Evolutionary conservation across 257 asterid genomes (phyloP).

Genomic region (Gentiana dahurica): DNA sequence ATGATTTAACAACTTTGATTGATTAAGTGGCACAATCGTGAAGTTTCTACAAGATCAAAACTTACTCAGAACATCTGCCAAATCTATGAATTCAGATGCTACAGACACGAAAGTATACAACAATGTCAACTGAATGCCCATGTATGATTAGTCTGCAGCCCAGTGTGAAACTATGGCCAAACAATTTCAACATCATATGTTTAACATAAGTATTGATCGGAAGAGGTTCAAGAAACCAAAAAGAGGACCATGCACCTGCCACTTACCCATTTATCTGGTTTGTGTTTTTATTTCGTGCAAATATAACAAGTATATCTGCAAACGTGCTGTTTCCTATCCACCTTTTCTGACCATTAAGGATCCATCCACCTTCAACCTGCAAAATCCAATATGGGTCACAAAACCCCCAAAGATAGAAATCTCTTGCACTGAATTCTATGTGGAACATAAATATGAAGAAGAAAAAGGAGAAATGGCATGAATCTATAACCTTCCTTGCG

Average conservation of each 20-base stretch:
- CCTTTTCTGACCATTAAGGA: slow-evolving; percentile 92
- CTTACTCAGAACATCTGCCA: too few relatives aligned
- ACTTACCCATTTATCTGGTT: slow-evolving; percentile 88
- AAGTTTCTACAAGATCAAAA: too few relatives aligned
- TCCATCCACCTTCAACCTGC: slow-evolving; percentile 98
- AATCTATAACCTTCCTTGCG: slow-evolving; percentile 59
- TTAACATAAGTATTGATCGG: too few relatives aligned
- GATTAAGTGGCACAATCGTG: too few relatives aligned
- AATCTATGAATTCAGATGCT: too few relatives aligned
- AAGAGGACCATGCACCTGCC: not conserved
- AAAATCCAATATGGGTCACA: slow-evolving; percentile 8
- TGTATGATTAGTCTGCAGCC: too few relatives aligned
- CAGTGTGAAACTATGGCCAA: too few relatives aligned
- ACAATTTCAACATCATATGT: too few relatives aligned
- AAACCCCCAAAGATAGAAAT: not conserved
- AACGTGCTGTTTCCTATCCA: slow-evolving; percentile 99
- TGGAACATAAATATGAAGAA: not conserved
- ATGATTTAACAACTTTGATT: too few relatives aligned
- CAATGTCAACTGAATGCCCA: too few relatives aligned
- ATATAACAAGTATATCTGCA: slow-evolving; percentile 75
- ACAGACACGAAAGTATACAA: too few relatives aligned
- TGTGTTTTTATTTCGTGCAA: slow-evolving; percentile 66
- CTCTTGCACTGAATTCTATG: not conserved
- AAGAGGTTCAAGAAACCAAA: too few relatives aligned
- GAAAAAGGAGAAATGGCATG: slow-evolving; percentile 1